These are phyloP conservation scores for Primulina eburnea DNA, from an alignment of 257 asterid genomes.

Conservation along the genomic window DNA sequence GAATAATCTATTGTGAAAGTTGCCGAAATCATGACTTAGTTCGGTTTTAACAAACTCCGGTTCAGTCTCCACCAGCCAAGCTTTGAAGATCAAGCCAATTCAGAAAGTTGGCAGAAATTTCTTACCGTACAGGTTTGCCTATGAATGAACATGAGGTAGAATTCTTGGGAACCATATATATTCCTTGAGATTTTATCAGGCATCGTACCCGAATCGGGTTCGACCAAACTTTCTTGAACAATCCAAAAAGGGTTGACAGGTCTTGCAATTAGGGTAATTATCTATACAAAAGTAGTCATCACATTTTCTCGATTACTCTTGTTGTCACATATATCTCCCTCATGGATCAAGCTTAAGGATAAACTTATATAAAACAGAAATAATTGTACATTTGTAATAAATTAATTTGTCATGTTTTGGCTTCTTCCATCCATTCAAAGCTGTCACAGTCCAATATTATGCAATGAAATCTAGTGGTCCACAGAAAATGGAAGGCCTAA, in stretches of 20 bases:
- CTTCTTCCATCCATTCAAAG: no score
- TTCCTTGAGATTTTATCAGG: not conserved
- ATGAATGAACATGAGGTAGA: not conserved
- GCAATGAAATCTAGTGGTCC: not conserved
- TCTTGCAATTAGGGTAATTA: not conserved
- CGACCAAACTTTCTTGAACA: not conserved
- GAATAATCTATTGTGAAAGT: no score
- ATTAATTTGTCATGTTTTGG: no score
- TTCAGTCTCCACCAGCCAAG: constrained; percentile 14
- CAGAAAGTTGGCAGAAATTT: no score
- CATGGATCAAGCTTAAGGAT: no score
- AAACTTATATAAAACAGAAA: no score
- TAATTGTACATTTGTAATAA: no score
- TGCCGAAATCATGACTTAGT: no score
- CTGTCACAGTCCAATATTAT: no score
- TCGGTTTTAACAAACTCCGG: constrained; percentile 32
- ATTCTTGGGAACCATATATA: not conserved
- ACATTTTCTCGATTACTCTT: not conserved
- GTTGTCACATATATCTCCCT: no score
- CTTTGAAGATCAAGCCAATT: not conserved
- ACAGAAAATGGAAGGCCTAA: not conserved
- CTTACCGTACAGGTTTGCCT: not conserved
- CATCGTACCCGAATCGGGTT: not conserved
- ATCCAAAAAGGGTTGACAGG: not conserved
- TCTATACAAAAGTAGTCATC: not conserved